Evolutionary conservation across 106 monocot genomes (phyloP).

Genomic region (Dendrobium nobile): DNA sequence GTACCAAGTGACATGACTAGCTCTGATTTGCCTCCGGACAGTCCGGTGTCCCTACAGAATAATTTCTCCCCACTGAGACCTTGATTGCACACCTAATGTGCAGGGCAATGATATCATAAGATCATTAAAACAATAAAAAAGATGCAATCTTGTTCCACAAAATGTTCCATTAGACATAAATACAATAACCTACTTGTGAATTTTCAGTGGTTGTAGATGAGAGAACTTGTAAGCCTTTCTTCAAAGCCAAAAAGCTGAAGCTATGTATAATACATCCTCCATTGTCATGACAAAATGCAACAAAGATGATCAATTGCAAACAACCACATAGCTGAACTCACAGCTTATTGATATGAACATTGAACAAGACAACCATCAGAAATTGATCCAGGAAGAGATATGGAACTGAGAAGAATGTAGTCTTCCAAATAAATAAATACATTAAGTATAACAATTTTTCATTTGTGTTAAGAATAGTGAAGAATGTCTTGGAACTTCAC

Average conservation of each 20-base stretch:
- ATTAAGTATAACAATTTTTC: not conserved
- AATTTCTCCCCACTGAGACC: not conserved
- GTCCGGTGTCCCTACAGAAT: too few relatives aligned
- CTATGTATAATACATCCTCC: too few relatives aligned
- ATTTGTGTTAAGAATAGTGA: not conserved
- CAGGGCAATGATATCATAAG: too few relatives aligned
- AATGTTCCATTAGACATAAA: not conserved
- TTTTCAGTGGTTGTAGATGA: not conserved
- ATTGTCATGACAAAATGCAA: too few relatives aligned
- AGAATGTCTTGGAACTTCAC: not conserved
- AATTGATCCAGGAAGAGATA: not conserved
- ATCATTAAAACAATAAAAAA: too few relatives aligned
- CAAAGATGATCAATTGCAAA: not conserved
- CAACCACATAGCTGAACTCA: not conserved
- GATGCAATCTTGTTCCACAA: not conserved
- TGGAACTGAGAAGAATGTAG: not conserved
- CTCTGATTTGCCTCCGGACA: too few relatives aligned
- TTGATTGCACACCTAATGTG: not conserved
- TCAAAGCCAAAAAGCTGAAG: not conserved
- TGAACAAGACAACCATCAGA: not conserved
- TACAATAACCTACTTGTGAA: not conserved
- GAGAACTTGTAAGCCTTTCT: not conserved
- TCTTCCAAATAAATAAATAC: not conserved
- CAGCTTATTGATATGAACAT: not conserved
- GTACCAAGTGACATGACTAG: too few relatives aligned